Conservation (phyloP, 2,329 filamentous ascomycete species). For the Trichophyton benhamiae region DNA sequence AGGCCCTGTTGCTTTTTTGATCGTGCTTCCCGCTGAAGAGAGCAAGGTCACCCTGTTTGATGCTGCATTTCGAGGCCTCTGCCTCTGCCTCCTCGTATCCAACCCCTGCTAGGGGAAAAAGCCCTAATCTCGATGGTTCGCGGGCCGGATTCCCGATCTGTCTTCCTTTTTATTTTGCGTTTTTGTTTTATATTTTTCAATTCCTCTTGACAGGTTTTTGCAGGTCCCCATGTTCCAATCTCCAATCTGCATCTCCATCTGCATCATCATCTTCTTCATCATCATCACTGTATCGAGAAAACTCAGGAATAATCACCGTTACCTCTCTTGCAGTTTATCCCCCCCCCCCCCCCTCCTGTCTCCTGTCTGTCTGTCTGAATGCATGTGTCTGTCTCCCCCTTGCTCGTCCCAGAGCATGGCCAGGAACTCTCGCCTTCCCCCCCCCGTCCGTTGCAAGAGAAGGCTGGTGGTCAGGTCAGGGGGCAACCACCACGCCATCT, state of each 20-base stretch:
- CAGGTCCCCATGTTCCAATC: background rate
- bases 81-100: background rate
- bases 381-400: background rate
- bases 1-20: background rate
- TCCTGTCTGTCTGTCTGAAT: too few species aligned
- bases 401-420: background rate
- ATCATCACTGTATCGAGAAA: background rate
- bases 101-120: background rate
- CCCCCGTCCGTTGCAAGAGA: background rate
- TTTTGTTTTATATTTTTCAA: background rate
- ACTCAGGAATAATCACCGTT: background rate
- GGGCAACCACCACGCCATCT: slow-evolving; percentile 1
- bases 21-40: slow-evolving; percentile 2
- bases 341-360: too few species aligned
- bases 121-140: slow-evolving; percentile 4
- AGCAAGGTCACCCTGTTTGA: background rate
- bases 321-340: background rate
- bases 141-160: slow-evolving; percentile 5
- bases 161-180: background rate
- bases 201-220: background rate
- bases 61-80: background rate
- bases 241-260: background rate
- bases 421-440: background rate
- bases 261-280: background rate
- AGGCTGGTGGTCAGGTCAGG: background rate